These are phyloP conservation scores for Colletotrichum spaethianum DNA, from an alignment of 2,329 filamentous ascomycete species.

Conservation along the genomic window DNA sequence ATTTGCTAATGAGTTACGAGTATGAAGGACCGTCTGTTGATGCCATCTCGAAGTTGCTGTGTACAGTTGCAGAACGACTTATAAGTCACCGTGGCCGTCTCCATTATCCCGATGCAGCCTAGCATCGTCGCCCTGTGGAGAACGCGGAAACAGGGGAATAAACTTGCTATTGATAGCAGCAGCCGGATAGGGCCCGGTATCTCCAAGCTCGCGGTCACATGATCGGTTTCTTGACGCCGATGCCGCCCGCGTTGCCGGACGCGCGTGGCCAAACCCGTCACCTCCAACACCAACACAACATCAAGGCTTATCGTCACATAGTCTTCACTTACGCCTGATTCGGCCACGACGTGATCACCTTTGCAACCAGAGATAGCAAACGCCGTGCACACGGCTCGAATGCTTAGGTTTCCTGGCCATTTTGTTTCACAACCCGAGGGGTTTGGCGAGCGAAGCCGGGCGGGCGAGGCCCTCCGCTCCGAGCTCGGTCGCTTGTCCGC, in stretches of 20 bases:
- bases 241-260: conserved; percentile 27
- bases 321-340: conserved; percentile 24
- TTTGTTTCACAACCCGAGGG: not conserved
- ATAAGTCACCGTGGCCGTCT: conserved; percentile 15
- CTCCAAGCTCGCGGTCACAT: conserved; percentile 41
- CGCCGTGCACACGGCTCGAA: not conserved
- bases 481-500: conserved; percentile 3
- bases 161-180: conserved; percentile 22
- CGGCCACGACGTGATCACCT: conserved; percentile 15
- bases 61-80: conserved; percentile 13
- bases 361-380: conserved; percentile 15
- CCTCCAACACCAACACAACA: not conserved
- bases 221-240: conserved; percentile 43
- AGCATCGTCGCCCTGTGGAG: conserved; percentile 14
- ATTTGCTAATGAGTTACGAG: not conserved
- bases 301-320: conserved; percentile 24
- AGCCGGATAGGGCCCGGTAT: conserved; percentile 6
- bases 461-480: not conserved
- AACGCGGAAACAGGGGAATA: not conserved
- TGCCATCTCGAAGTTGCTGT: not conserved
- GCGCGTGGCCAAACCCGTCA: conserved; percentile 27
- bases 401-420: not conserved
- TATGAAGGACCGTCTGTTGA: not conserved
- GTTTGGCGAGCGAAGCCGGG: conserved; percentile 8
- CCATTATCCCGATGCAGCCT: conserved; percentile 22